Evolutionary conservation across 1,139 yeast species (phyloP).

Genomic region (Yamadazyma epiphylla): DNA sequence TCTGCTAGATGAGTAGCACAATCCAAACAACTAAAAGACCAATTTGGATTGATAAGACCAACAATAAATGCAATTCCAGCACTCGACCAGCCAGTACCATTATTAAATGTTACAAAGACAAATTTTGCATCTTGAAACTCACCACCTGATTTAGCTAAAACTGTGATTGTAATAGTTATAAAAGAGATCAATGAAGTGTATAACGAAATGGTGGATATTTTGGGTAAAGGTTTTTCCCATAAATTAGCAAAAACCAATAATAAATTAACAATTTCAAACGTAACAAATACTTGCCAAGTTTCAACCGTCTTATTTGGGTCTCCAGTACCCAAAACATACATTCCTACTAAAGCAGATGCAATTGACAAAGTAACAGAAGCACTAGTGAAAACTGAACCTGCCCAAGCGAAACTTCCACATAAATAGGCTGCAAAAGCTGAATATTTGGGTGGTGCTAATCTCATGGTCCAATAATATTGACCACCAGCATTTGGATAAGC

Average conservation of each 20-base stretch:
- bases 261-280: constrained; percentile 37
- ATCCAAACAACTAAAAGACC: constrained; percentile 43
- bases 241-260: constrained; percentile 51
- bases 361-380: constrained; percentile 56
- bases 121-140: constrained; percentile 53
- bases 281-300: constrained; percentile 59
- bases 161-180: constrained; percentile 51
- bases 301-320: constrained; percentile 38
- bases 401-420: constrained; percentile 55
- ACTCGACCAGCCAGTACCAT: constrained; percentile 45
- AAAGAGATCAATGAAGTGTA: constrained; percentile 55
- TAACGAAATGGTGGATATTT: constrained; percentile 48
- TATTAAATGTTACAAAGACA: constrained; percentile 58
- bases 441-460: constrained; percentile 46
- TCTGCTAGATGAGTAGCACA: constrained; percentile 43
- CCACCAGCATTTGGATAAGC: constrained; percentile 61
- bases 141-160: constrained; percentile 44
- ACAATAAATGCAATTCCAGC: constrained; percentile 42
- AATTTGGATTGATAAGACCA: constrained; percentile 41
- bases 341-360: constrained; percentile 49
- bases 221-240: constrained; percentile 55
- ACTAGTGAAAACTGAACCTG: constrained; percentile 54
- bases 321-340: constrained; percentile 40
- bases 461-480: constrained; percentile 61
- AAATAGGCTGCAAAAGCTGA: constrained; percentile 45